These are phyloP conservation scores for Hydnomerulius pinastri DNA, from an alignment of 768 basidiomycete genomes.

Conservation along the genomic window DNA sequence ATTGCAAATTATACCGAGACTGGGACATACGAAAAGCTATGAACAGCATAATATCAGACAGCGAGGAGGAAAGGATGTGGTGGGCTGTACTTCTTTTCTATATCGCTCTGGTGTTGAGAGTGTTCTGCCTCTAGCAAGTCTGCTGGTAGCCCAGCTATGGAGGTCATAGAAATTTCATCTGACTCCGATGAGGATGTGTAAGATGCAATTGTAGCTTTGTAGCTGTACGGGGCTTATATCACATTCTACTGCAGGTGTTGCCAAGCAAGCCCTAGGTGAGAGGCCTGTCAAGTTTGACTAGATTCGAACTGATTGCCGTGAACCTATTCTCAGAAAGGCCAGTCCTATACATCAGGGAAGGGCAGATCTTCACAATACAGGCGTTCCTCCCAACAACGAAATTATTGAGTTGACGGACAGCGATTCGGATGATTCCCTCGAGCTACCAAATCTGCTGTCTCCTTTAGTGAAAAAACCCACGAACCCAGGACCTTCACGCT, in stretches of 20 bases:
- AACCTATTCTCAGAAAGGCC: constrained; percentile 7
- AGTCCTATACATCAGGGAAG: neutral
- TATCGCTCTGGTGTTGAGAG: neutral
- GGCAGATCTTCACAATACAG: neutral
- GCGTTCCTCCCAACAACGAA: constrained; percentile 8
- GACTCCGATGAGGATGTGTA: constrained; percentile 43
- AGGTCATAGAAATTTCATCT: constrained; percentile 60
- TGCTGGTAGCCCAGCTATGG: constrained; percentile 12
- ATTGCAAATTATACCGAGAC: no score
- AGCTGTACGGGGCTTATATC: neutral
- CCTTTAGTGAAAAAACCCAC: constrained; percentile 19
- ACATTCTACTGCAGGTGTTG: constrained; percentile 7
- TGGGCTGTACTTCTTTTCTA: constrained; percentile 16
- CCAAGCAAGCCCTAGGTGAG: constrained; percentile 11
- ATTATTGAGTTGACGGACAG: constrained; percentile 35
- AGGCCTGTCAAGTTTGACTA: constrained; percentile 12
- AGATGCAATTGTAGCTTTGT: constrained; percentile 10
- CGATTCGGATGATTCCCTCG: constrained; percentile 20
- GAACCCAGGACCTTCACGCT: constrained; percentile 1
- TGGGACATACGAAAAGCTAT: no score
- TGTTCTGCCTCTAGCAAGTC: neutral
- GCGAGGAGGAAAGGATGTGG: constrained; percentile 47
- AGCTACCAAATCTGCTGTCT: constrained; percentile 25
- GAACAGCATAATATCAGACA: constrained; percentile 41
- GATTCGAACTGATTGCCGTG: constrained; percentile 1